These are phyloP conservation scores for Polyplosphaeria fusca DNA, from an alignment of 495 filamentous ascomycete species.

Conservation along the genomic window DNA sequence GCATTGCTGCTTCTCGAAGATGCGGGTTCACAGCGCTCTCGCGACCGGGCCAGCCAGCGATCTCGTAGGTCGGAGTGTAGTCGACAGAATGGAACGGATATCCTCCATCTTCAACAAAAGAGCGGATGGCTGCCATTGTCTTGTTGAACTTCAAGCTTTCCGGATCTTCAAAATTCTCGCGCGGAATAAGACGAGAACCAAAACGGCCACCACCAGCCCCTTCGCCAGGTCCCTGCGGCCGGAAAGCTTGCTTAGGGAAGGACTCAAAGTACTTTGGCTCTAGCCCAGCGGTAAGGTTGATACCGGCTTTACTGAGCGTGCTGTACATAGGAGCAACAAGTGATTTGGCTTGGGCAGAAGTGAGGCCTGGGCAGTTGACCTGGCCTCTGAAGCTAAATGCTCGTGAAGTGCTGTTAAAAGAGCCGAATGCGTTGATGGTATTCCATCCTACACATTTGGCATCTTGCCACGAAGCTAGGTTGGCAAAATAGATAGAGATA, in stretches of 20 bases:
- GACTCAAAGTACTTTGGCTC: slow-evolving; percentile 6
- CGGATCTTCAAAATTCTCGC: slow-evolving; percentile 12
- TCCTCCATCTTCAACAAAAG: slow-evolving; percentile 28
- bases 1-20: slow-evolving; percentile 17
- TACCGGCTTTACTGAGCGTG: slow-evolving; percentile 17
- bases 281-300: slow-evolving; percentile 13
- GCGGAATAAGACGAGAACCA: slow-evolving; percentile 26
- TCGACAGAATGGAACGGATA: slow-evolving; percentile 29
- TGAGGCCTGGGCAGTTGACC: slow-evolving; percentile 4
- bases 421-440: slow-evolving; percentile 6
- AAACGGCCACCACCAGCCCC: slow-evolving; percentile 13
- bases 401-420: background rate
- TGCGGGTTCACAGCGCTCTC: slow-evolving; percentile 9
- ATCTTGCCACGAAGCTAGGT: slow-evolving; percentile 7
- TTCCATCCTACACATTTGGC: slow-evolving; percentile 25
- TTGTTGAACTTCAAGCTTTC: slow-evolving; percentile 3
- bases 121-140: slow-evolving; percentile 17
- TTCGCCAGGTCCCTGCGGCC: slow-evolving; percentile 2
- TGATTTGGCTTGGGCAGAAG: slow-evolving; percentile 2
- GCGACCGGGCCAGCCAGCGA: slow-evolving; percentile 22
- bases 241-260: slow-evolving; percentile 4
- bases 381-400: slow-evolving; percentile 7
- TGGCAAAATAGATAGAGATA: slow-evolving; percentile 16
- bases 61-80: slow-evolving; percentile 10
- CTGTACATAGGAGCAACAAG: slow-evolving; percentile 14